Base-by-base conservation (phyloP, 1,284 basidiomycete species). In the Moesziomyces sp. region DNA sequence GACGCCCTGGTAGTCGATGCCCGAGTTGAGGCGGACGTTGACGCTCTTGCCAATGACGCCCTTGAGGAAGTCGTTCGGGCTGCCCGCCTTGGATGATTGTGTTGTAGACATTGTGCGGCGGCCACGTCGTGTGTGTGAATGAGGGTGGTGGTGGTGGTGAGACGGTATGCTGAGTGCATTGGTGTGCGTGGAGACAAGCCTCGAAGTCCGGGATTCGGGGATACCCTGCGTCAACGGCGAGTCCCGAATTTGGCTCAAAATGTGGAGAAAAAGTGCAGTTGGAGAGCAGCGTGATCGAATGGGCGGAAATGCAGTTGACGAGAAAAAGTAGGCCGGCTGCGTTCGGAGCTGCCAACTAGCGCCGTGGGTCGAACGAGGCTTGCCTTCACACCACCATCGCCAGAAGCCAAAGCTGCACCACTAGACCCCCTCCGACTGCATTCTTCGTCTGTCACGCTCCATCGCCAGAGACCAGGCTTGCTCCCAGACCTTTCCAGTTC, bases 1-100 rank as follows among this genome's bases (percentile, higher is more conserved):
- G 1, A 94, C 88, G 42, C 96, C 96, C 75, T 90, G 89, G 86
- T 99, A 99, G 85, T 98, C 95, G 14, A 99, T 92, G 1, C 97
- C 97, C 44, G 92, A 94, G n/a, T 92, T 94, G 60, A 99, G 88
- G 59, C 95, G 88, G 45, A 98, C 97, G 70, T 95, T 92, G 60
- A 98, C 96, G 55, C 89, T 89, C 85, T 97, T 97, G 30, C 96
- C 96, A 26, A 98, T 96, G 28, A 98, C 94, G 52, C 77, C 65
- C 47, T 83, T 83, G 55, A 83, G 74, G 21, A 82, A 82, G 61
- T 82, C 79, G 46, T 80, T 81, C 0, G 81, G 81, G 38, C 73
- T 77, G 42, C 81, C 78, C 43, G 68, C 38, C 42, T 80, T 80
- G 23, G 53, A 38, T 42, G 58, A 24, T 38, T 58, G 66, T 46